Conservation (phyloP, 306 rosid genomes). For the Prunus dulcis region DNA sequence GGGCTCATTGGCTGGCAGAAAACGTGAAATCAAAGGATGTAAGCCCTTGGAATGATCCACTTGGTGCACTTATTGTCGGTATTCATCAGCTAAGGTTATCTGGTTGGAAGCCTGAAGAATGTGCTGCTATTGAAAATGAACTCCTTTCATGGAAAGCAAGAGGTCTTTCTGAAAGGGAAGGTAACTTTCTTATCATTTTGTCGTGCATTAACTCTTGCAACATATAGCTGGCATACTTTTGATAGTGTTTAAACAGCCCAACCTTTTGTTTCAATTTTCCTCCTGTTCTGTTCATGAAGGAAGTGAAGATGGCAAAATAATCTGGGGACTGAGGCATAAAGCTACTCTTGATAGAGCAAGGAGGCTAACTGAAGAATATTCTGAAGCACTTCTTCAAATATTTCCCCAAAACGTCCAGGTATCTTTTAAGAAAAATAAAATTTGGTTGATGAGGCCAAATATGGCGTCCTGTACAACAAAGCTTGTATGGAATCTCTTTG, state of each 20-base stretch:
- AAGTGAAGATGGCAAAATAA: slow-evolving; percentile 85
- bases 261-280: neutral
- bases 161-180: slow-evolving; percentile 85
- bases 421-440: neutral
- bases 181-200: slow-evolving; percentile 31
- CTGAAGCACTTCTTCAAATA: slow-evolving; percentile 91
- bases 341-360: slow-evolving; percentile 94
- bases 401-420: slow-evolving; percentile 96
- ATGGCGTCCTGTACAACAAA: neutral
- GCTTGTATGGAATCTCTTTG: neutral
- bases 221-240: neutral
- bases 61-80: slow-evolving; percentile 74
- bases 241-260: neutral
- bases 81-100: slow-evolving; percentile 76
- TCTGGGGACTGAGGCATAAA: slow-evolving; percentile 90
- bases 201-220: slow-evolving; percentile 10
- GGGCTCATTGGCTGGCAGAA: slow-evolving; percentile 69
- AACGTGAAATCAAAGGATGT: slow-evolving; percentile 59
- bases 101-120: slow-evolving; percentile 88
- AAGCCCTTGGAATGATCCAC: slow-evolving; percentile 77
- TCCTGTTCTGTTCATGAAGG: slow-evolving; percentile 40
- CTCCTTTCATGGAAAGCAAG: slow-evolving; percentile 79
- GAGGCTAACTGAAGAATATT: slow-evolving; percentile 92
- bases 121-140: slow-evolving; percentile 83
- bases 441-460: neutral